Evolutionary conservation across 495 filamentous ascomycete genomes (phyloP).

Genomic region (Collariella sp.): DNA sequence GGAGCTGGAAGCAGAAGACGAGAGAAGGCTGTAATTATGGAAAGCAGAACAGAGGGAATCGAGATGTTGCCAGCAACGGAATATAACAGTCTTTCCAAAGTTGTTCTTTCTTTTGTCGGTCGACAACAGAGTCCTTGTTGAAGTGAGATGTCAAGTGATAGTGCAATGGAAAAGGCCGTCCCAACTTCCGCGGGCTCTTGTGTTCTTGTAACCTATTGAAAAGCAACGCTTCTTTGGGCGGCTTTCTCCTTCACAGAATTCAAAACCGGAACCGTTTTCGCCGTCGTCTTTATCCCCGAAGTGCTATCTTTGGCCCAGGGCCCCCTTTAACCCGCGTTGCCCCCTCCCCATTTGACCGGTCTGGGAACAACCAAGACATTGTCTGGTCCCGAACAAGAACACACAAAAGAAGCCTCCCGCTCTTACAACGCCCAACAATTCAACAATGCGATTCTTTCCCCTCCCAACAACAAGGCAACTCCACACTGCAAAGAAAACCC

Average conservation of each 20-base stretch:
- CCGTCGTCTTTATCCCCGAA: conserved; percentile 7
- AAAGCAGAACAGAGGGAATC: neutral
- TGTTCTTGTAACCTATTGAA: conserved; percentile 9
- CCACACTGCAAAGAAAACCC: too few relatives aligned
- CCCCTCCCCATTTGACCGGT: neutral
- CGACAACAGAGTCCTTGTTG: neutral
- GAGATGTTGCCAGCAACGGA: conserved; percentile 15
- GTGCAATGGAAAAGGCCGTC: neutral
- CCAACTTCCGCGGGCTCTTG: neutral
- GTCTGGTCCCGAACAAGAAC: neutral
- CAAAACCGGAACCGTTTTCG: neutral
- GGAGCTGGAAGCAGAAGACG: neutral
- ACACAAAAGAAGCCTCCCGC: neutral
- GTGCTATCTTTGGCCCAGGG: conserved; percentile 9
- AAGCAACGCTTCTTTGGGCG: neutral
- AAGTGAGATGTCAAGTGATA: neutral
- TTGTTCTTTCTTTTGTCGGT: conserved; percentile 1
- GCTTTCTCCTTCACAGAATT: neutral
- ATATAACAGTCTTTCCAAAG: conserved; percentile 7
- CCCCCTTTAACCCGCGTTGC: neutral
- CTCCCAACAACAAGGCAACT: neutral
- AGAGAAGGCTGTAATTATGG: conserved; percentile 4
- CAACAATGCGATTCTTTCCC: conserved; percentile 4
- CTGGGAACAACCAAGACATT: conserved; percentile 16
- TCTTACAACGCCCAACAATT: neutral